Evolutionary conservation across 2,329 filamentous ascomycete species (phyloP).

Genomic region (Epichloe amarillans): DNA sequence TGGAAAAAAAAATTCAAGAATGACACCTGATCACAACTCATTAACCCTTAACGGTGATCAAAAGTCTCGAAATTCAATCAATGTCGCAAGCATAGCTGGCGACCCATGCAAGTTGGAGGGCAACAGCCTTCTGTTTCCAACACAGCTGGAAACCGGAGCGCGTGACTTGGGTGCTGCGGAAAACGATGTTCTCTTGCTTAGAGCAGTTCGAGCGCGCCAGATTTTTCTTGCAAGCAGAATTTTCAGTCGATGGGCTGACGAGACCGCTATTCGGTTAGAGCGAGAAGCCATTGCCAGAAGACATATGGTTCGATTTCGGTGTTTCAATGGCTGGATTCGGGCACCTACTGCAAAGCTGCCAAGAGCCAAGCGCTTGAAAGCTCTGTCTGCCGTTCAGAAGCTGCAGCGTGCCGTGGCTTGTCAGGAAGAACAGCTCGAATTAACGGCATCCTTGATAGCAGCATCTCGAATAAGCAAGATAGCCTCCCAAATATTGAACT

Average conservation of each 20-base stretch:
- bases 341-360: constrained; percentile 18
- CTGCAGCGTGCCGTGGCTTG: constrained; percentile 17
- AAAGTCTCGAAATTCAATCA: background rate
- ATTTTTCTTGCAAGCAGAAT: constrained; percentile 39
- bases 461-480: constrained; percentile 11
- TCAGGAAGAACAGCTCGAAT: constrained; percentile 16
- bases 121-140: background rate
- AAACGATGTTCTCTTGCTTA: constrained; percentile 21
- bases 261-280: constrained; percentile 49
- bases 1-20: background rate
- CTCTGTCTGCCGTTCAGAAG: constrained; percentile 19
- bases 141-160: background rate
- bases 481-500: constrained; percentile 4
- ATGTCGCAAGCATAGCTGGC: background rate
- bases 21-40: background rate
- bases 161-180: background rate
- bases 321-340: constrained; percentile 23
- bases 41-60: background rate
- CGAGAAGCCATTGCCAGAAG: constrained; percentile 54
- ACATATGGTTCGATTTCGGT: constrained; percentile 51
- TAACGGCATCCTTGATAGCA: constrained; percentile 13
- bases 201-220: constrained; percentile 50
- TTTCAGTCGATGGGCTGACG: constrained; percentile 46
- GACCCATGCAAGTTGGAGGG: background rate
- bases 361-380: constrained; percentile 17